Base-by-base conservation (phyloP, 2,329 filamentous ascomycete genomes). In the Calonectria montana region DNA sequence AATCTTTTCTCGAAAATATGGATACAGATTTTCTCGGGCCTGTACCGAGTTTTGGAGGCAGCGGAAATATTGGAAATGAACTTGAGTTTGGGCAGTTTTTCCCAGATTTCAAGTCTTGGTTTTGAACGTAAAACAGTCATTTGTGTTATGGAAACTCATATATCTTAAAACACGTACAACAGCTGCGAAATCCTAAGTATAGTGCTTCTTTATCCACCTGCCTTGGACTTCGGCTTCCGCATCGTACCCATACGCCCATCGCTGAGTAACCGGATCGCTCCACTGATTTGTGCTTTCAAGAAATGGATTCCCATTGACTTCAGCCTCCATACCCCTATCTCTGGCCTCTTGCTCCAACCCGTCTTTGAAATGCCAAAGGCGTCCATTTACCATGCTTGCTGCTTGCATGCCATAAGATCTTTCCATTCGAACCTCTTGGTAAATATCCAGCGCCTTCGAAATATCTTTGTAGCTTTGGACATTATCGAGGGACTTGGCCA, bases 231-330 rank as follows among this genome's bases (percentile, higher is more conserved):
- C 82, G 29, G 71, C 68, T 72, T 86, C 85, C 0, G 85, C 83
- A 78, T 88, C 85, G 76, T 88, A 88, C 0, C 85, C 85, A 77
- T 87, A 88, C 8, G 83, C 84, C 86, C 87, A 88, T 21, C 76
- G 72, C 72, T 87, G 84, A 1, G 86, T 87, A 0, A 82, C 76
- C 0, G 85, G 86, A 75, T 88, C 86, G 62, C 82, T 86, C 86
- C 86, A 88, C 77, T 87, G 86, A 65, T 88, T 88, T 0, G 86
- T 79, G 55, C 86, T 88, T 45, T 80, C 78, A 1, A 73, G 50
- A 53, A 85, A 86, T 0, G 75, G 76, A 15, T 71, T 59, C 0
- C 84, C 84, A 16, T 83, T 77, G 0, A 84, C 82, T 69, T 88
- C 86, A 0, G 83, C 77, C 2, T 69, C 37, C 83, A 86, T 87